Percentiles rank a stretch among this genome's conserved stretches.
phyloP scores from a whole-genome alignment of 257 asterid genomes.

The Agastache rugosa region DNA sequence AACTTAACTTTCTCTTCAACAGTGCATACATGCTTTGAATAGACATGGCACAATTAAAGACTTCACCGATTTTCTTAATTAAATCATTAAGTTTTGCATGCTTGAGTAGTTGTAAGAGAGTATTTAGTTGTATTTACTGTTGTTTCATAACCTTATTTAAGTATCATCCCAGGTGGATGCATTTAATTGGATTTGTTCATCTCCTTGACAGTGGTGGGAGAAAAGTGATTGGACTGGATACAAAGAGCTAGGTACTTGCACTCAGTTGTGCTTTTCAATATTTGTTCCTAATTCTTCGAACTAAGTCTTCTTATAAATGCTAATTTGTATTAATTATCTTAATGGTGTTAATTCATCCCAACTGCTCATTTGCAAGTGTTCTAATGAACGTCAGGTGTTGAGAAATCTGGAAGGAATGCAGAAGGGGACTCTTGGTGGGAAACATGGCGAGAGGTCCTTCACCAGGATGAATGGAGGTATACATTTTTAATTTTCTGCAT shows the following conservation, averaged over 20 bases:
- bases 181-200: slow-evolving; percentile 96
- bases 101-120: not conserved
- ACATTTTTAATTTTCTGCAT: not conserved
- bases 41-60: not conserved
- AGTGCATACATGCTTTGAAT: too few relatives aligned
- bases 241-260: slow-evolving; percentile 89
- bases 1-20: too few relatives aligned
- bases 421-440: slow-evolving; percentile 99
- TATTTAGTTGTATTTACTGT: slow-evolving; percentile 33
- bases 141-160: slow-evolving; percentile 61
- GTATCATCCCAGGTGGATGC: slow-evolving; percentile 95
- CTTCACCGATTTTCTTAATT: not conserved
- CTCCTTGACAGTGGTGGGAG: slow-evolving; percentile 99
- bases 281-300: slow-evolving; percentile 5
- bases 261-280: slow-evolving; percentile 23
- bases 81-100: slow-evolving; percentile 13
- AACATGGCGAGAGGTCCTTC: slow-evolving; percentile 98
- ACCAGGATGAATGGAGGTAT: slow-evolving; percentile 98
- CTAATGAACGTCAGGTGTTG: slow-evolving; percentile 67
- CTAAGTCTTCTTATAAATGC: not conserved
- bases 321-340: not conserved
- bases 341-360: slow-evolving; percentile 3
- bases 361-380: slow-evolving; percentile 37
- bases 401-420: slow-evolving; percentile 92
- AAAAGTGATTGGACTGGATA: slow-evolving; percentile 99